phyloP scores from a whole-genome alignment of 1,139 yeast genomes.

The Blastobotrys buckinghamii region DNA sequence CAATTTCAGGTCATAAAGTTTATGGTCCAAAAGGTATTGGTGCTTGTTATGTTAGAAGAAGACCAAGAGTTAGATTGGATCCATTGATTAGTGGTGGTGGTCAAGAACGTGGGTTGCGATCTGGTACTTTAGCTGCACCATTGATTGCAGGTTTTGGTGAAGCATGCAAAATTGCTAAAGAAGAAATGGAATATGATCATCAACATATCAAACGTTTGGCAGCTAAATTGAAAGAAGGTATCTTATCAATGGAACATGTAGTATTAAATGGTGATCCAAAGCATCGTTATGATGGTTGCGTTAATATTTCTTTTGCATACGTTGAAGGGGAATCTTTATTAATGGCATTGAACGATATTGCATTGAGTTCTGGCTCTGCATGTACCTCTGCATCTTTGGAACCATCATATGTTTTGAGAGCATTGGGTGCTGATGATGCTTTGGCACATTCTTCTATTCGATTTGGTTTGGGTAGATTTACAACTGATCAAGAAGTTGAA shows the following conservation, averaged over 20 bases:
- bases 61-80: slow-evolving; percentile 96
- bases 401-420: slow-evolving; percentile 94
- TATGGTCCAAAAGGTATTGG: slow-evolving; percentile 99
- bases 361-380: slow-evolving; percentile 96
- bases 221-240: slow-evolving; percentile 61
- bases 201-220: slow-evolving; percentile 67
- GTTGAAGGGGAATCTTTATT: slow-evolving; percentile 96
- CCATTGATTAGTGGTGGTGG: slow-evolving; percentile 98
- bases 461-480: slow-evolving; percentile 95
- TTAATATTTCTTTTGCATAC: slow-evolving; percentile 92
- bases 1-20: slow-evolving; percentile 91
- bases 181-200: slow-evolving; percentile 70
- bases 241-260: slow-evolving; percentile 80
- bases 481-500: slow-evolving; percentile 93
- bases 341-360: slow-evolving; percentile 97
- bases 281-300: slow-evolving; percentile 84
- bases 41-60: slow-evolving; percentile 90
- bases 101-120: slow-evolving; percentile 95
- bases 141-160: slow-evolving; percentile 95
- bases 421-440: slow-evolving; percentile 97
- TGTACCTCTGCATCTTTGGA: slow-evolving; percentile 98
- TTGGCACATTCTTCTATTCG: slow-evolving; percentile 95
- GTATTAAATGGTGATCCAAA: slow-evolving; percentile 79
- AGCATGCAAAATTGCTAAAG: slow-evolving; percentile 78
- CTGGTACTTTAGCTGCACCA: slow-evolving; percentile 96